Evolutionary conservation across 106 monocot genomes (phyloP), one percentile per base, ranked within the genome.

Genomic region (Allium fistulosum): DNA sequence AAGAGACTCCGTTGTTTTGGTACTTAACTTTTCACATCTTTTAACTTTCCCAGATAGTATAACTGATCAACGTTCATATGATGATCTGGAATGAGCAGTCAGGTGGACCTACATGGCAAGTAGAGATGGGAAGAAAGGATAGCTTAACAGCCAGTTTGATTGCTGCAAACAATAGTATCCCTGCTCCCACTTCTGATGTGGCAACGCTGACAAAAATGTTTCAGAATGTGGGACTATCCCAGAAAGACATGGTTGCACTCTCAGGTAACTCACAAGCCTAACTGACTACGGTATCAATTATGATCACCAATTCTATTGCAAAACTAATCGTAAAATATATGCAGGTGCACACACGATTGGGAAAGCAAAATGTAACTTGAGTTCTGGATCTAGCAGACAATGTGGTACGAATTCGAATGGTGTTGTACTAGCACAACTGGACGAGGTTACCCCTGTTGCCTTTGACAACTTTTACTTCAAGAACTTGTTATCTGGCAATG

Each of bases 391-490:
- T n/a, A 82, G 94, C 77, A 9, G 81, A 49, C 50, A 91, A 82
- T 53, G 59, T 67, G 6, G 49, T 49, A 5, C 0, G 37, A 37
- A 37, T 37, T 37, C 37, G 37, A 37, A 37, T 37, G 37, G 2
- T 37, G 37, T 37, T 58, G 58, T 58, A 16, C 68, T 90, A 59
- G 79, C 88, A 9, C 74, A 77, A 58, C 91, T 95, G 8, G 94
- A 95, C 64, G 62, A 81, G 4, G 59, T 80, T 8, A 88, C 94
- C 0, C 94, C 94, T 51, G 75, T 77, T 8, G 83, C 88, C 10
- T 95, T 95, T 68, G 94, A 95, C 83, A 95, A 95, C 83, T 88
- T 90, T 68, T 90, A 94, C 85, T 94, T 80, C 87, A 14, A 79
- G 58, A 94, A 94, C 79, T 75, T 94, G 48, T 53, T 94, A 47